phyloP scores from a whole-genome alignment of 192 early-diverging fungal species.

The Backusella liffmaniae region DNA sequence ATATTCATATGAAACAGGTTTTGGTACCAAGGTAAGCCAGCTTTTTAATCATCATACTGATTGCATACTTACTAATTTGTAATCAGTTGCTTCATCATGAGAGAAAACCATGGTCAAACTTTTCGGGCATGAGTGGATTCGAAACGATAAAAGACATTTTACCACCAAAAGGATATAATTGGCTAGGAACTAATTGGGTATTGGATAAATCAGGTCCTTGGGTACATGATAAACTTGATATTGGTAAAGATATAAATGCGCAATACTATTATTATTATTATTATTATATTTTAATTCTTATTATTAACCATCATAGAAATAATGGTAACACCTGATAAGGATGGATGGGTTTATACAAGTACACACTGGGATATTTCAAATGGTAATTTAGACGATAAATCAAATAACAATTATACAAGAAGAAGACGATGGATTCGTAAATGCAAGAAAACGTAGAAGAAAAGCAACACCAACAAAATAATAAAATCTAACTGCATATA shows the following conservation, averaged over 20 bases:
- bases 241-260: conserved; percentile 20
- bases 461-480: background rate
- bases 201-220: conserved; percentile 36
- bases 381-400: background rate
- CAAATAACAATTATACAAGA: conserved; percentile 25
- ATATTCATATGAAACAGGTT: conserved; percentile 29
- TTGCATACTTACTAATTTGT: background rate
- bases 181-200: conserved; percentile 34
- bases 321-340: conserved; percentile 35
- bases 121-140: conserved; percentile 19
- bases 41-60: background rate
- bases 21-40: conserved; percentile 25
- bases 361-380: conserved; percentile 27
- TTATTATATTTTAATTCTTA: background rate
- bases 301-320: background rate
- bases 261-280: background rate
- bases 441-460: conserved; percentile 1
- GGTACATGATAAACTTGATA: conserved; percentile 31
- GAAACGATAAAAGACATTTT: conserved; percentile 22
- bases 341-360: conserved; percentile 43
- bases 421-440: conserved; percentile 34
- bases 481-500: background rate
- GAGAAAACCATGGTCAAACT: conserved; percentile 36
- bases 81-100: conserved; percentile 27
- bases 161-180: conserved; percentile 34